phyloP scores from a whole-genome alignment of 768 basidiomycete species.

The Termitomyces sp. region DNA sequence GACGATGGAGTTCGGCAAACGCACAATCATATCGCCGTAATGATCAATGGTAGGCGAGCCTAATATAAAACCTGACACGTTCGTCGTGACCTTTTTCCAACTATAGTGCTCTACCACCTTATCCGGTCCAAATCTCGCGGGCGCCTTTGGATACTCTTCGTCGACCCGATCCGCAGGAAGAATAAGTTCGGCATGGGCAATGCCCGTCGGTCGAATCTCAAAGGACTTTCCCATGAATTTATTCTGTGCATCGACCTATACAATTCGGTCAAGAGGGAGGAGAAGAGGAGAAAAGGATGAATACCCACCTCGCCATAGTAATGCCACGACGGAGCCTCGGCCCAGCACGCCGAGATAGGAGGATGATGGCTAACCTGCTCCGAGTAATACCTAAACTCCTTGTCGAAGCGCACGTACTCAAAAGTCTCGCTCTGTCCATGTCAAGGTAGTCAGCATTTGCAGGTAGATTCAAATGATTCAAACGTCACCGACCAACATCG shows the following conservation, averaged over 20 bases:
- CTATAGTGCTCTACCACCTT: conserved; percentile 86
- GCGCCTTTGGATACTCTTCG: conserved; percentile 54
- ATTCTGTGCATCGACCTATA: conserved; percentile 90
- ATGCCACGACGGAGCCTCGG: conserved; percentile 82
- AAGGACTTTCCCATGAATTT: conserved; percentile 96
- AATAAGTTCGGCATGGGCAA: conserved; percentile 82
- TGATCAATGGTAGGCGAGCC: conserved; percentile 87
- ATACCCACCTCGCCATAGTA: conserved; percentile 78
- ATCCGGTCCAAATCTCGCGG: conserved; percentile 31
- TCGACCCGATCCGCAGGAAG: conserved; percentile 58
- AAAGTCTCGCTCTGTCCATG: conserved; percentile 79
- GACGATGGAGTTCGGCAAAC: too few species aligned
- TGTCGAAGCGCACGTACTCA: conserved; percentile 85
- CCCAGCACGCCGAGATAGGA: conserved; percentile 94
- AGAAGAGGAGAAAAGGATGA: background rate
- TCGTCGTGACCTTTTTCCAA: conserved; percentile 94
- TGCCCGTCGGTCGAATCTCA: conserved; percentile 93
- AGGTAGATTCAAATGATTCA: background rate
- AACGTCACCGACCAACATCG: conserved; percentile 66
- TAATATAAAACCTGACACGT: conserved; percentile 88
- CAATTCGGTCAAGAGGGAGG: too few species aligned
- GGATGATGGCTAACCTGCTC: conserved; percentile 99
- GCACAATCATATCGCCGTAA: conserved; percentile 72
- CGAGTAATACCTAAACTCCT: conserved; percentile 86
- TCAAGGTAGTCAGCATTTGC: background rate